Conservation (phyloP, 148 eudicot genomes). For the Spergularia marina region DNA sequence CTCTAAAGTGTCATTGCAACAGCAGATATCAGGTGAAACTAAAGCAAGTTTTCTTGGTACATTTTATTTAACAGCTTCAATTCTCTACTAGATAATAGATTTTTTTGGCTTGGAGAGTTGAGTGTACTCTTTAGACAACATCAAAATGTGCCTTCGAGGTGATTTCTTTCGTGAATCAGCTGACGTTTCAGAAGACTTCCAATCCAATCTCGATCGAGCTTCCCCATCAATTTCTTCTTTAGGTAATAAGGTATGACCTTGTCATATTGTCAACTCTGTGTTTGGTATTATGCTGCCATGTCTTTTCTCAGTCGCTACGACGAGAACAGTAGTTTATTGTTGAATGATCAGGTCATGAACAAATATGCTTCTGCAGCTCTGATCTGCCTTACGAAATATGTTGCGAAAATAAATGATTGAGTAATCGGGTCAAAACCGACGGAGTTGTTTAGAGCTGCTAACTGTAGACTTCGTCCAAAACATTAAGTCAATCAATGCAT, state of each 20-base stretch:
- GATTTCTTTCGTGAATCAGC: too few relatives aligned
- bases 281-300: constrained; percentile 9
- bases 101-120: too few relatives aligned
- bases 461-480: neutral
- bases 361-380: constrained; percentile 9
- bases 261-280: neutral
- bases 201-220: neutral
- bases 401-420: neutral
- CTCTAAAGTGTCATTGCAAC: too few relatives aligned
- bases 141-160: too few relatives aligned
- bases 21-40: too few relatives aligned
- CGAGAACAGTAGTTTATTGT: neutral
- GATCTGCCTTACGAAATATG: neutral
- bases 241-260: neutral
- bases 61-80: neutral
- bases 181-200: neutral
- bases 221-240: neutral
- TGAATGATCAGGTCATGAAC: constrained; percentile 8
- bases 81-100: neutral
- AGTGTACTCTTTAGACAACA: too few relatives aligned
- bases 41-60: neutral
- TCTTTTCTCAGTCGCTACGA: neutral
- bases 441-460: neutral
- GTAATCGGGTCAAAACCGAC: neutral
- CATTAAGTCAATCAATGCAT: constrained; percentile 4